These are phyloP conservation scores for Prunus armeniaca DNA, from an alignment of 306 rosid species.

Conservation along the genomic window DNA sequence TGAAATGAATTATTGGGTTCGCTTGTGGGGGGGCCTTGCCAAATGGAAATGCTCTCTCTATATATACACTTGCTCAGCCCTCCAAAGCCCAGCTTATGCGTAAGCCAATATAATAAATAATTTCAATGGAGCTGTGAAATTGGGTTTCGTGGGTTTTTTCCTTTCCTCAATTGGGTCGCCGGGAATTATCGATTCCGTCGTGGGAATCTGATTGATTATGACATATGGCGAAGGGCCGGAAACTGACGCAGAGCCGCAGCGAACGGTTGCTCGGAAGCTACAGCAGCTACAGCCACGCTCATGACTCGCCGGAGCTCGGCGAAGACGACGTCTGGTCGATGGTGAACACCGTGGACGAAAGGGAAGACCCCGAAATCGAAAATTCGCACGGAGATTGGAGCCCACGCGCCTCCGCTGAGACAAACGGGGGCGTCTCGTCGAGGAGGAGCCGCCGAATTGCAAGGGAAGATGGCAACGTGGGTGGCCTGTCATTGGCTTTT, in stretches of 20 bases:
- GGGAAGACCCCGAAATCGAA: conserved; percentile 13
- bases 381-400: conserved; percentile 31
- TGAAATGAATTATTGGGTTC: conserved; percentile 42
- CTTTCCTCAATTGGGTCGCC: conserved; percentile 15
- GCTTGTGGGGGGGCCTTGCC: neutral
- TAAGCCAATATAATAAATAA: neutral
- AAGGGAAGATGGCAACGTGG: conserved; percentile 34
- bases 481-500: conserved; percentile 71
- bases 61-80: conserved; percentile 47
- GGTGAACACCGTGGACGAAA: conserved; percentile 28
- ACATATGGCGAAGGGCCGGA: conserved; percentile 86
- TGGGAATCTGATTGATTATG: conserved; percentile 25
- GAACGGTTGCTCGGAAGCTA: conserved; percentile 70
- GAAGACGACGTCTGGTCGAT: conserved; percentile 88
- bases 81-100: conserved; percentile 23
- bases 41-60: conserved; percentile 30
- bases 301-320: conserved; percentile 60
- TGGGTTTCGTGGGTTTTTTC: neutral
- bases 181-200: conserved; percentile 21
- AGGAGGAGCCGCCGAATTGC: conserved; percentile 31
- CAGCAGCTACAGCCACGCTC: conserved; percentile 30
- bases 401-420: conserved; percentile 17
- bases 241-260: conserved; percentile 64
- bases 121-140: conserved; percentile 28
- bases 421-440: conserved; percentile 21